A percentile compares a stretch with the other conserved stretches of the same genome.
phyloP scores from a whole-genome alignment of 1,139 yeast genomes.

The Blastobotrys buckinghamii region DNA sequence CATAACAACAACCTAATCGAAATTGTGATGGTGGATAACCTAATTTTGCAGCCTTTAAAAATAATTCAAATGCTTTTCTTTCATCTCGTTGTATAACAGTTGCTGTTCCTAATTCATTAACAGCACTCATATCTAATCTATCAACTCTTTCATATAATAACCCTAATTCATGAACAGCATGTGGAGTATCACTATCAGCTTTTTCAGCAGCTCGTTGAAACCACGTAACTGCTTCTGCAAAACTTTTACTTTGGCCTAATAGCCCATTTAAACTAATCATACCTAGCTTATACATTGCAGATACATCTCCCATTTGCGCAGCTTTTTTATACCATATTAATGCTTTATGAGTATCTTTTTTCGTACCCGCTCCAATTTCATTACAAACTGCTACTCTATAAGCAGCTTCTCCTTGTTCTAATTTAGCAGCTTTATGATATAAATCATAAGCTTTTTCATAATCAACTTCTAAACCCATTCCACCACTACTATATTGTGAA shows the following conservation, averaged over 20 bases:
- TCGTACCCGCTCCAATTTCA: constrained; percentile 60
- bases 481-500: constrained; percentile 53
- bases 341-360: constrained; percentile 42
- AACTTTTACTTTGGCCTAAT: constrained; percentile 39
- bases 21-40: constrained; percentile 80
- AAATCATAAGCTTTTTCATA: constrained; percentile 54
- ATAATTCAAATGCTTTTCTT: constrained; percentile 59
- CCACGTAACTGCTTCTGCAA: constrained; percentile 50
- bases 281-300: constrained; percentile 66
- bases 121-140: constrained; percentile 37
- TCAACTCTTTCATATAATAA: constrained; percentile 61
- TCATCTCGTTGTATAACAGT: constrained; percentile 38
- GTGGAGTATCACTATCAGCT: constrained; percentile 43
- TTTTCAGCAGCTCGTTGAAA: constrained; percentile 47
- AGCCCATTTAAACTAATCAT: constrained; percentile 53
- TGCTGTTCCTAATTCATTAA: constrained; percentile 18
- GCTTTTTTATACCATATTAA: constrained; percentile 50
- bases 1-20: constrained; percentile 80
- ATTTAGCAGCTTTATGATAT: constrained; percentile 52
- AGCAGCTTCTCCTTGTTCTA: constrained; percentile 51
- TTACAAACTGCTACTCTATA: constrained; percentile 63
- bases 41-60: constrained; percentile 69
- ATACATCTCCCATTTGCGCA: constrained; percentile 49
- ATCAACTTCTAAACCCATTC: constrained; percentile 48
- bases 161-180: constrained; percentile 62